Conservation (phyloP, 2,329 filamentous ascomycete genomes). For the Aureobasidium sp. region DNA sequence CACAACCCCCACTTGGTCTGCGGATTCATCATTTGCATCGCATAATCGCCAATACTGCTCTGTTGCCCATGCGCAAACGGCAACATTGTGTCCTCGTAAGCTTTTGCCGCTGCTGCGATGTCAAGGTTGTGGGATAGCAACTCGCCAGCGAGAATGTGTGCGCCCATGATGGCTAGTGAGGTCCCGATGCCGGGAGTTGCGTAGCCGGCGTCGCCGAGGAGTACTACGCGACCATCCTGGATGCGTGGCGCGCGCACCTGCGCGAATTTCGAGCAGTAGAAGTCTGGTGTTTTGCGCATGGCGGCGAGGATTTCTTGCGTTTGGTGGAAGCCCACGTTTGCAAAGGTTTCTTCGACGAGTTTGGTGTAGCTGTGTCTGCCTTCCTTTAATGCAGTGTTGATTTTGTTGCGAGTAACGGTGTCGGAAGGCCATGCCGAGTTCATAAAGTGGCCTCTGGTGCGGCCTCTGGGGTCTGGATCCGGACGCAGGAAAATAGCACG, state of each 20-base stretch:
- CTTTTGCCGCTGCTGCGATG: constrained; percentile 33
- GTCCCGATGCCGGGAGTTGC: constrained; percentile 32
- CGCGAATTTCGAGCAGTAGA: constrained; percentile 25
- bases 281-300: constrained; percentile 21
- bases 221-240: constrained; percentile 30
- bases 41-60: constrained; percentile 26
- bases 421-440: constrained; percentile 28
- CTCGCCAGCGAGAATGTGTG: constrained; percentile 52
- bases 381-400: constrained; percentile 35
- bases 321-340: constrained; percentile 16
- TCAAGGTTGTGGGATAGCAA: constrained; percentile 24
- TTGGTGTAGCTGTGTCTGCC: constrained; percentile 32
- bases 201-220: constrained; percentile 38
- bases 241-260: constrained; percentile 31
- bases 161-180: constrained; percentile 31
- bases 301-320: constrained; percentile 14
- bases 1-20: constrained; percentile 41
- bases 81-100: constrained; percentile 40
- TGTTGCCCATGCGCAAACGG: constrained; percentile 39
- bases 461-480: constrained; percentile 29
- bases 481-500: constrained; percentile 33
- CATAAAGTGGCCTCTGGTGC: constrained; percentile 29
- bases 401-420: constrained; percentile 26
- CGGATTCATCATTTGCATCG: constrained; percentile 36
- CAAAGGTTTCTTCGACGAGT: constrained; percentile 23